Conservation (phyloP, 495 filamentous ascomycete species). For the Jackrogersella multiformis region DNA sequence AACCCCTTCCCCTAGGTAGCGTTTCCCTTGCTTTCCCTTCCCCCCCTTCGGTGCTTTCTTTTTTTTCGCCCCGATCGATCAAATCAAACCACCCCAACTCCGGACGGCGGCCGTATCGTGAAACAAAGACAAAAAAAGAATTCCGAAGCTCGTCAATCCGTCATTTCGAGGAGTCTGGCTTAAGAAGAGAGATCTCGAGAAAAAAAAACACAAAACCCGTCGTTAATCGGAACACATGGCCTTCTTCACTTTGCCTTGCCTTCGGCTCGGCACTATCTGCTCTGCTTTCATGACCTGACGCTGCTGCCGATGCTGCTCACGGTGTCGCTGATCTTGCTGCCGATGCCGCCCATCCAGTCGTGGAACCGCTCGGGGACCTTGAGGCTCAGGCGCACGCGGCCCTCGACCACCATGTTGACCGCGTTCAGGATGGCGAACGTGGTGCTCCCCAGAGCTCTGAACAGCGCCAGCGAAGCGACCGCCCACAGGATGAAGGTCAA, state of each 20-base stretch:
- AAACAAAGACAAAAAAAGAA: no score
- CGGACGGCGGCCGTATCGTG: neutral
- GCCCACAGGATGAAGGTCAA: conserved; percentile 92
- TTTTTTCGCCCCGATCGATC: neutral
- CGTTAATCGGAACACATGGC: conserved; percentile 10
- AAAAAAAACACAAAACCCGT: neutral
- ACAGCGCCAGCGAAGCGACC: conserved; percentile 84
- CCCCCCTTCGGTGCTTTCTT: no score
- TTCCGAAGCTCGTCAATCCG: no score
- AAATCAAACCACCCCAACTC: neutral
- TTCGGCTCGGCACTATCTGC: neutral
- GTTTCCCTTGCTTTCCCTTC: no score
- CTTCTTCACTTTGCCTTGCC: neutral
- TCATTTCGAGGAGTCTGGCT: conserved; percentile 3
- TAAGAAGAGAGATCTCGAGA: neutral
- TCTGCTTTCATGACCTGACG: conserved; percentile 28
- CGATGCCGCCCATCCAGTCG: conserved; percentile 57
- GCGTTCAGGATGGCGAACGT: conserved; percentile 84
- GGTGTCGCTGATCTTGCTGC: conserved; percentile 52
- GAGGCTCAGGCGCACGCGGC: conserved; percentile 71
- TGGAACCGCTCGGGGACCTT: conserved; percentile 61
- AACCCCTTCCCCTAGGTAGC: no score
- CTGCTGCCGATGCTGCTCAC: conserved; percentile 54
- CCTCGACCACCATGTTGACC: conserved; percentile 86
- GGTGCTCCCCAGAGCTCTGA: conserved; percentile 82